Percentiles rank a stretch among this genome's conserved stretches.
Evolutionary conservation across 2,329 filamentous ascomycete genomes (phyloP).

Genomic region (Calonectria ilicicola): DNA sequence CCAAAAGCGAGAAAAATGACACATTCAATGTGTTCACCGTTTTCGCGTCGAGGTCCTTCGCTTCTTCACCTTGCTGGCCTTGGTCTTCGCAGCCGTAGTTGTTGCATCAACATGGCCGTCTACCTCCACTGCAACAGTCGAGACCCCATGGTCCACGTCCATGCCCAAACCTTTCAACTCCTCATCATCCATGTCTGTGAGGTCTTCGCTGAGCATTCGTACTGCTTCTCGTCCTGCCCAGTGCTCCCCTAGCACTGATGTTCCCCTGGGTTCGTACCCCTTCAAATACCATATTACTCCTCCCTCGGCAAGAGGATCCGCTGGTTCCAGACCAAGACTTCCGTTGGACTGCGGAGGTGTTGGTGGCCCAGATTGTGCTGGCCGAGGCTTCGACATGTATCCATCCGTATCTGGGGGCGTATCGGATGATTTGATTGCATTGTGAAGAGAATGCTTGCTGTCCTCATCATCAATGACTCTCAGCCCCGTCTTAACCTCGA

Average conservation of each 20-base stretch:
- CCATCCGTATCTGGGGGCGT: constrained; percentile 63
- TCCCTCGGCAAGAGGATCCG: constrained; percentile 73
- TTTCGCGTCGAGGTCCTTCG: constrained; percentile 51
- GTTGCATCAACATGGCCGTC: constrained; percentile 38
- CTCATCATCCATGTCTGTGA: constrained; percentile 93
- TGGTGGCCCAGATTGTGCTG: constrained; percentile 61
- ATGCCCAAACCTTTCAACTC: constrained; percentile 79
- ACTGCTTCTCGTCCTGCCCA: constrained; percentile 74
- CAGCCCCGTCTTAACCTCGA: constrained; percentile 59
- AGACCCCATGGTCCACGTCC: constrained; percentile 60
- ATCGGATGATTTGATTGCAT: constrained; percentile 46
- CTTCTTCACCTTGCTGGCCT: constrained; percentile 47
- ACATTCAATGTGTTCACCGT: constrained; percentile 38
- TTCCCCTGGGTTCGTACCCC: constrained; percentile 82
- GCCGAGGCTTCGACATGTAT: constrained; percentile 50
- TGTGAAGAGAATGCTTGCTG: constrained; percentile 38
- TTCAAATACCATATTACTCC: constrained; percentile 91
- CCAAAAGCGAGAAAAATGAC: background rate
- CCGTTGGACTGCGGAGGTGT: constrained; percentile 77
- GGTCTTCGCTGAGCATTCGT: constrained; percentile 81
- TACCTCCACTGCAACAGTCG: constrained; percentile 42
- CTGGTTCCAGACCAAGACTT: constrained; percentile 62
- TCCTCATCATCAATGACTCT: constrained; percentile 44
- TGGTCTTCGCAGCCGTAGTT: constrained; percentile 41
- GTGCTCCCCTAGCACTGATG: constrained; percentile 81